These are phyloP conservation scores for Cryphonectria parasitica DNA, from an alignment of 2,329 filamentous ascomycete genomes.

Conservation along the genomic window DNA sequence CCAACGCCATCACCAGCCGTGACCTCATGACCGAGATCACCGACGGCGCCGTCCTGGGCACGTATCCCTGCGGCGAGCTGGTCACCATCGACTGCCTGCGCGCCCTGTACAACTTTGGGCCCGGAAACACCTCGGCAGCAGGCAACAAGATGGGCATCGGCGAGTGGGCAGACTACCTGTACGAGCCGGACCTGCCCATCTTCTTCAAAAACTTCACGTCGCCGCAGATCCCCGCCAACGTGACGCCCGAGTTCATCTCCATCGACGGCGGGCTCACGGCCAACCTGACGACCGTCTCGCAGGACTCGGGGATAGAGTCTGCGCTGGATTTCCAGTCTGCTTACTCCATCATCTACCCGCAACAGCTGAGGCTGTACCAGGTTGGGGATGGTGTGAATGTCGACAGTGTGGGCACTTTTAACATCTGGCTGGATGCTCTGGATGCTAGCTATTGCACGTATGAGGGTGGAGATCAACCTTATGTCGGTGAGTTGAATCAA, in stretches of 20 bases:
- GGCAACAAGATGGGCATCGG: conserved; percentile 33
- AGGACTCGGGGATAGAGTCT: conserved; percentile 38
- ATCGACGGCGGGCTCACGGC: conserved; percentile 25
- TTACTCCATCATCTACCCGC: conserved; percentile 46
- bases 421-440: conserved; percentile 46
- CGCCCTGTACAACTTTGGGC: conserved; percentile 31
- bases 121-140: conserved; percentile 23
- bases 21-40: conserved; percentile 5
- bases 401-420: conserved; percentile 26
- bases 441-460: conserved; percentile 56
- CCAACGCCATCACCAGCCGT: conserved; percentile 8
- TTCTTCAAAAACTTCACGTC: conserved; percentile 25
- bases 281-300: conserved; percentile 25
- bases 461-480: conserved; percentile 22
- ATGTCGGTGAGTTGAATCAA: conserved; percentile 8
- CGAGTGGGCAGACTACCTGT: conserved; percentile 42
- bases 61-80: conserved; percentile 12
- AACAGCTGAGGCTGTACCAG: conserved; percentile 44
- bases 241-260: conserved; percentile 22
- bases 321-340: conserved; percentile 43
- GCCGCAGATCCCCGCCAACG: conserved; percentile 25
- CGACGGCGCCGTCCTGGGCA: background rate
- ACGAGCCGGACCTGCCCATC: conserved; percentile 32
- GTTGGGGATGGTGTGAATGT: conserved; percentile 48
- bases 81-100: conserved; percentile 17